phyloP scores from a whole-genome alignment of 225 moss, liverwort and hornwort species.

The Ulota crispa region DNA sequence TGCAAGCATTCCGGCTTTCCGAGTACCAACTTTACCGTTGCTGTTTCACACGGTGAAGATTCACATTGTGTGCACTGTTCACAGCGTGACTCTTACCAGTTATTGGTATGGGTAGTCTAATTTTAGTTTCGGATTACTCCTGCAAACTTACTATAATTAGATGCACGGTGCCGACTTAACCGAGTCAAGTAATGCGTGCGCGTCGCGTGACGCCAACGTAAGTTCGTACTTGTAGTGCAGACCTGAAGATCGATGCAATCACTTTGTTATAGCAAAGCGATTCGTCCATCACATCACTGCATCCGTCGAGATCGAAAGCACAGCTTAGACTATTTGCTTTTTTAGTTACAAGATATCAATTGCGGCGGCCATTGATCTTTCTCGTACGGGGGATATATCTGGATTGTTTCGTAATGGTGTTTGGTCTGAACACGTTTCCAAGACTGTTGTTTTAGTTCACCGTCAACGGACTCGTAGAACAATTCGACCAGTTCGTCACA shows the following conservation, averaged over 20 bases:
- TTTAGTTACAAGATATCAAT: neutral
- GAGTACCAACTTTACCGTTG: neutral
- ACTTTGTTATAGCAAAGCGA: neutral
- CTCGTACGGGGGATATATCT: neutral
- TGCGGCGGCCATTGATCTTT: neutral
- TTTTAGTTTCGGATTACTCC: neutral
- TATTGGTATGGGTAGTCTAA: neutral
- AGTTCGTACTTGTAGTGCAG: neutral
- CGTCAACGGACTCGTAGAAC: neutral
- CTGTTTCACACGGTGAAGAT: neutral
- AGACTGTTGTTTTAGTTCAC: neutral
- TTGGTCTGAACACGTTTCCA: neutral
- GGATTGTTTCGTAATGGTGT: neutral
- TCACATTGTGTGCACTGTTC: slow-evolving; percentile 1
- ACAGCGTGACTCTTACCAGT: neutral
- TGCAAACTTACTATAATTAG: slow-evolving; percentile 4
- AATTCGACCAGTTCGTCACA: neutral
- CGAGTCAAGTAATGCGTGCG: neutral
- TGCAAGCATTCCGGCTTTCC: neutral
- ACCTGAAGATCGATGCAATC: neutral
- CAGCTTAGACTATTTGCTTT: neutral
- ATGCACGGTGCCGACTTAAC: neutral
- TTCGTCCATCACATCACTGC: neutral
- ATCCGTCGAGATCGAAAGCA: neutral
- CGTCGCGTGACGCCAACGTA: neutral